Percentiles rank a stretch among this genome's conserved stretches.
phyloP scores from a whole-genome alignment of 176 grass and related monocot genomes.

The Puya raimondii region DNA sequence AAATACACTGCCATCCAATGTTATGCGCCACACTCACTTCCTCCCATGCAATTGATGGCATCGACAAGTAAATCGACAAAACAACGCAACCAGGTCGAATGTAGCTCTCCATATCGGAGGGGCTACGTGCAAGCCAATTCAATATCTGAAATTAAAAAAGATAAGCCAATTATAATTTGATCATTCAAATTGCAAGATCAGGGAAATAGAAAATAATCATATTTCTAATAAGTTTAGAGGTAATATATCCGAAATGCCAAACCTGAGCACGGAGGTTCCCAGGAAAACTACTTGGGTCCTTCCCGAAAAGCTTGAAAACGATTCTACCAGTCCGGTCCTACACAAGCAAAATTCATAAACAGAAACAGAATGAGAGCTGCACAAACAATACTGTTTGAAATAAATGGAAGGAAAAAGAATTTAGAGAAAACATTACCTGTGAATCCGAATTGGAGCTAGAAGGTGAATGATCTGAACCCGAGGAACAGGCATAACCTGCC shows the following conservation, averaged over 20 bases:
- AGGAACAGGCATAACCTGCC: conserved; percentile 60
- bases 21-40: conserved; percentile 39
- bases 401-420: neutral
- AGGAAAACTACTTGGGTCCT: conserved; percentile 82
- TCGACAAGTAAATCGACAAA: conserved; percentile 77
- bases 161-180: conserved; percentile 1
- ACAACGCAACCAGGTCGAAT: conserved; percentile 88
- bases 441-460: conserved; percentile 93
- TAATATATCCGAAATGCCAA: conserved; percentile 6
- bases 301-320: conserved; percentile 96
- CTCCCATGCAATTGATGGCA: conserved; percentile 80
- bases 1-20: neutral
- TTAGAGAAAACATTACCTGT: conserved; percentile 39
- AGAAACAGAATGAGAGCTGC: neutral
- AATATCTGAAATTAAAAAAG: conserved; percentile 45
- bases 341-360: conserved; percentile 10
- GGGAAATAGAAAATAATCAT: neutral
- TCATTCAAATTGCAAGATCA: neutral
- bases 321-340: conserved; percentile 95
- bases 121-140: conserved; percentile 90
- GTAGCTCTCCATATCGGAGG: conserved; percentile 92
- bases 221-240: neutral
- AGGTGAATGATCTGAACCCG: conserved; percentile 88
- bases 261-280: conserved; percentile 69
- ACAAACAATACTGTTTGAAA: too few species aligned